phyloP scores from a whole-genome alignment of 805 yeast species.

The Lachancea kluyveri region DNA sequence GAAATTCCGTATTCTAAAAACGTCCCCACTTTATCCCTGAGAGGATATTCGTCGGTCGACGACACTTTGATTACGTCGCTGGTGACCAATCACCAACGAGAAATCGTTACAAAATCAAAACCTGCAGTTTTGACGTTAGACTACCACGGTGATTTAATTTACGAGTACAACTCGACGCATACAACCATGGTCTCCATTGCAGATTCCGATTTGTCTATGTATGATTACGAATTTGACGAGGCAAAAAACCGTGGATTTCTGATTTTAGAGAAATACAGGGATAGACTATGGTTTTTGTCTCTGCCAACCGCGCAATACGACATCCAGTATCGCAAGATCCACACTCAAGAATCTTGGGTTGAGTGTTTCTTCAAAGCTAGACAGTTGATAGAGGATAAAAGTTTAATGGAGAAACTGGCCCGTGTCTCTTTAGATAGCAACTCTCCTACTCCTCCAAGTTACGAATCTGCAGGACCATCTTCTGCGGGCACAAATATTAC shows the following conservation, averaged over 20 bases:
- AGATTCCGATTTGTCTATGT: constrained; percentile 59
- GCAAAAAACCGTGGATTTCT: constrained; percentile 51
- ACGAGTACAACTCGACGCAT: constrained; percentile 1
- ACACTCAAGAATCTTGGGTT: constrained; percentile 55
- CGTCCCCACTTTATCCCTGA: constrained; percentile 2
- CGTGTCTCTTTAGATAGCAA: too few relatives aligned
- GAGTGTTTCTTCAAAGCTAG: constrained; percentile 64
- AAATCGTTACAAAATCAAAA: constrained; percentile 2
- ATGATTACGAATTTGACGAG: constrained; percentile 73
- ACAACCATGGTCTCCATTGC: constrained; percentile 22
- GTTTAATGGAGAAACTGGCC: constrained; percentile 8
- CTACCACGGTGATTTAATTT: constrained; percentile 5
- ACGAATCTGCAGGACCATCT: too few relatives aligned
- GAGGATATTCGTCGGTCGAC: constrained; percentile 6
- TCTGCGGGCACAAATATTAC: too few relatives aligned
- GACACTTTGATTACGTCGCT: constrained; percentile 6
- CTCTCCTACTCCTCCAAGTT: too few relatives aligned
- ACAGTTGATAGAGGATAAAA: constrained; percentile 39
- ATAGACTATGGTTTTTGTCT: constrained; percentile 53
- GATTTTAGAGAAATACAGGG: constrained; percentile 53
- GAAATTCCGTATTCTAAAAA: constrained; percentile 21
- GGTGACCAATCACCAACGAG: constrained; percentile 1
- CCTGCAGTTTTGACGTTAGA: constrained; percentile 7
- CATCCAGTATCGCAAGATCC: constrained; percentile 31
- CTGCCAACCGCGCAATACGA: constrained; percentile 30